phyloP scores from a whole-genome alignment of 1,139 yeast species.

The Lodderomyces jiufengensis region DNA sequence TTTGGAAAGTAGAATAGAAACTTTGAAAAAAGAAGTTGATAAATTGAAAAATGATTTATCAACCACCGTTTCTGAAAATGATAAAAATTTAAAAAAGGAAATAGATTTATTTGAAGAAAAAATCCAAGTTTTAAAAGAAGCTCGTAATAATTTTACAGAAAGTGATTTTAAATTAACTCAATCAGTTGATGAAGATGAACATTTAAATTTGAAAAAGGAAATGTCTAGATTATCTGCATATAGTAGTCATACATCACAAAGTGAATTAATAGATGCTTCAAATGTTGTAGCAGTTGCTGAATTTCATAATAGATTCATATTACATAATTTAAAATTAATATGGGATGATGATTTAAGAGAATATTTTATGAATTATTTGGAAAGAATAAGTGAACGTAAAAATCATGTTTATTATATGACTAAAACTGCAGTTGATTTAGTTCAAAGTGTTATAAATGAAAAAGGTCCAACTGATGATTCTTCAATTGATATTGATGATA shows the following conservation, averaged over 20 bases:
- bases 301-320: conserved; percentile 73
- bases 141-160: conserved; percentile 19
- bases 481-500: conserved; percentile 15
- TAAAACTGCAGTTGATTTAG: conserved; percentile 67
- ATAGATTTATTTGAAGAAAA: conserved; percentile 30
- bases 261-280: conserved; percentile 19
- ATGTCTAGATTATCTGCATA: conserved; percentile 22
- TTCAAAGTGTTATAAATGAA: conserved; percentile 35
- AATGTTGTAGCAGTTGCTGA: conserved; percentile 19
- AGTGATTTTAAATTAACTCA: conserved; percentile 9
- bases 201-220: conserved; percentile 8
- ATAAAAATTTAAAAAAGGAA: conserved; percentile 23
- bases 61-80: conserved; percentile 6
- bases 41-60: conserved; percentile 1
- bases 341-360: conserved; percentile 76
- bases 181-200: conserved; percentile 13
- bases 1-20: conserved; percentile 35
- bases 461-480: conserved; percentile 14
- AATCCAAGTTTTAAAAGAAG: conserved; percentile 21
- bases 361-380: conserved; percentile 58
- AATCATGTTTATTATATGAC: conserved; percentile 62
- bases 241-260: conserved; percentile 25
- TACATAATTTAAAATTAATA: conserved; percentile 71
- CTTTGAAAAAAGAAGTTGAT: conserved; percentile 45
- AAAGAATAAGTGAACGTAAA: conserved; percentile 53